Evolutionary conservation across 1,284 basidiomycete genomes (phyloP), one percentile per base, ranked within the genome.

Genomic region (Dichomitus squalens): DNA sequence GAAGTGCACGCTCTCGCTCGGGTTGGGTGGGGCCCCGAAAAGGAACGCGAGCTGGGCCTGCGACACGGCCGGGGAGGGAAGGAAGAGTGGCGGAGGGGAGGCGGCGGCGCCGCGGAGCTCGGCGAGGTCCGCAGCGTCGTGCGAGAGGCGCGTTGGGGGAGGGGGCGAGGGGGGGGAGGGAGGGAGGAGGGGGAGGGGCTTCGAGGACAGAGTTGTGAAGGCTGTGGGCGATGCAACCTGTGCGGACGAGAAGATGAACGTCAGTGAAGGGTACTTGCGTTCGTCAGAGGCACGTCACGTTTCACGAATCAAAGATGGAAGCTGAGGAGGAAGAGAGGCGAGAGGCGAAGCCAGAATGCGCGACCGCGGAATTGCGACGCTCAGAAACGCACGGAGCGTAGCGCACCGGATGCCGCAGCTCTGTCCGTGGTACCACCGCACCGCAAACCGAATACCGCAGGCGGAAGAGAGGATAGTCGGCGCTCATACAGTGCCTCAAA

Each of bases 31-130:
- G 0, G 51, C 16, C 21, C 51, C 33, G 40, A 64, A 64, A 5
- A 64, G 52, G 7, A 60, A 23, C 52, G 59, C 58, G 49, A 64
- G 61, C 49, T 64, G 58, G 34, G 59, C 61, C 33, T 60, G 56
- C 23, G 61, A 36, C 20, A 63, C 58, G 11, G 58, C 53, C 29
- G 55, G 52, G 6, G 57, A 49, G 23, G 59, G 52, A 43, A 53
- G 46, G 55, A 49, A 52, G 16, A 58, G 23, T 35, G 61, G 61
- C 11, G 58, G 55, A 14, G 58, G 61, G 5, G 55, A 55, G 25
- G 51, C 56, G 2, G 51, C 49, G 11, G 50, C 55, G 11, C 43
- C 34, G 18, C 55, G 50, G 20, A 41, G 25, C 21, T 20, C 31
- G 0, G 12, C 48, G 20, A 31, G 16, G 25, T 38, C 44, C 23